Evolutionary conservation across 768 basidiomycete species (phyloP).

Genomic region (Suillus cothurnatus): DNA sequence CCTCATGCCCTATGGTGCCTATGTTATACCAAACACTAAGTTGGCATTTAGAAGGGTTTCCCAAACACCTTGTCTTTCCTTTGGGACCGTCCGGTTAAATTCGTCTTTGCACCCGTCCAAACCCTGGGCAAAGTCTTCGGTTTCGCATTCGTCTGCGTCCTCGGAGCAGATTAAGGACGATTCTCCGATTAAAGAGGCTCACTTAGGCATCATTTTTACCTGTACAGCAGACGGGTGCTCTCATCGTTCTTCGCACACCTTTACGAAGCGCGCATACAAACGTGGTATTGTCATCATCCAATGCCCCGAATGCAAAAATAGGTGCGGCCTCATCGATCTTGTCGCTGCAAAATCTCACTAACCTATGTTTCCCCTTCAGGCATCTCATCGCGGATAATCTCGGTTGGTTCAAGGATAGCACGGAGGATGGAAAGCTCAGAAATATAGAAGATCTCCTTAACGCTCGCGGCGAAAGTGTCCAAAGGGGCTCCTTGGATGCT

Average conservation of each 20-base stretch:
- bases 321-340: slow-evolving; percentile 49
- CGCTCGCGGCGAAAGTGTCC: slow-evolving; percentile 78
- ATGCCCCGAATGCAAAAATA: slow-evolving; percentile 88
- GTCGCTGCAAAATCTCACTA: not conserved
- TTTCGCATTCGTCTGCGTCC: slow-evolving; percentile 3
- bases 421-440: slow-evolving; percentile 66
- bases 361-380: slow-evolving; percentile 36
- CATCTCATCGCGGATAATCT: slow-evolving; percentile 90
- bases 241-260: slow-evolving; percentile 84
- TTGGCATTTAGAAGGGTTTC: not conserved
- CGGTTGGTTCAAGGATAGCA: slow-evolving; percentile 89
- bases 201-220: slow-evolving; percentile 79
- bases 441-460: slow-evolving; percentile 85
- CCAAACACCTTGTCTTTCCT: slow-evolving; percentile 21
- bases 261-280: slow-evolving; percentile 83
- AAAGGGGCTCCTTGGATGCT: slow-evolving; percentile 47
- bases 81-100: slow-evolving; percentile 28
- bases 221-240: slow-evolving; percentile 78
- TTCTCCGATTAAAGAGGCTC: slow-evolving; percentile 48
- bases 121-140: not conserved
- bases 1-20: not conserved
- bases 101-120: slow-evolving; percentile 13
- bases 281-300: slow-evolving; percentile 88
- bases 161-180: slow-evolving; percentile 33
- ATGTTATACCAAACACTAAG: not conserved